phyloP scores from a whole-genome alignment of 1,139 yeast genomes.

The Hansenula sp. region DNA sequence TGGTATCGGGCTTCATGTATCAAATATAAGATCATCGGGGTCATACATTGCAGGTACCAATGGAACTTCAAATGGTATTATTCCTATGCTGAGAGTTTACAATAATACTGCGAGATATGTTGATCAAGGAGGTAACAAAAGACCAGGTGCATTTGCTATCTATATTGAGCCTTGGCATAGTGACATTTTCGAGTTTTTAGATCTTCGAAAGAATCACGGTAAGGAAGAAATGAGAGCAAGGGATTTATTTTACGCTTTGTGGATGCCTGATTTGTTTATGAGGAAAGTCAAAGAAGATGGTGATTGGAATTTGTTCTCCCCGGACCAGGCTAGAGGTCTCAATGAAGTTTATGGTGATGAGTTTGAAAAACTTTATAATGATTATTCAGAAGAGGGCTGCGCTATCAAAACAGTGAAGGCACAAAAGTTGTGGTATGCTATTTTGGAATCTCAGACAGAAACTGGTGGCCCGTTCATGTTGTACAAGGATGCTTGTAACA shows the following conservation, averaged over 20 bases:
- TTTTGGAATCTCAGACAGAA: constrained; percentile 85
- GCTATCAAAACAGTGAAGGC: constrained; percentile 70
- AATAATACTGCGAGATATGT: constrained; percentile 90
- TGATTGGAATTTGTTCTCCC: constrained; percentile 84
- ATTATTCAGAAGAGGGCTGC: constrained; percentile 62
- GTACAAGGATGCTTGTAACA: constrained; percentile 84
- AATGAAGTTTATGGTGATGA: constrained; percentile 79
- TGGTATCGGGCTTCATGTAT: constrained; percentile 83
- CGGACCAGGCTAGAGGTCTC: constrained; percentile 83
- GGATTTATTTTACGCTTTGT: constrained; percentile 80
- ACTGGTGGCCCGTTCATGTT: constrained; percentile 93
- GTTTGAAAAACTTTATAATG: constrained; percentile 63
- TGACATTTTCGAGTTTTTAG: constrained; percentile 77
- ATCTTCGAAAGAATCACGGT: constrained; percentile 85
- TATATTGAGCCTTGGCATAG: constrained; percentile 92
- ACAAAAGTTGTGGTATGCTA: constrained; percentile 83
- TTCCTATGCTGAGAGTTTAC: constrained; percentile 87
- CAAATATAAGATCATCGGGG: constrained; percentile 79
- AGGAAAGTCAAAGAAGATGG: constrained; percentile 74
- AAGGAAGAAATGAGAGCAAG: constrained; percentile 88
- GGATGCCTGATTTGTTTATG: constrained; percentile 92
- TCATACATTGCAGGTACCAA: constrained; percentile 85
- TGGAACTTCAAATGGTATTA: constrained; percentile 86
- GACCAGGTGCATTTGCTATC: constrained; percentile 90
- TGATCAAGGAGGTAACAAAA: constrained; percentile 90